Evolutionary conservation across 371 early-diverging fungal species (phyloP).

Genomic region (Syncephalastrum sp.): DNA sequence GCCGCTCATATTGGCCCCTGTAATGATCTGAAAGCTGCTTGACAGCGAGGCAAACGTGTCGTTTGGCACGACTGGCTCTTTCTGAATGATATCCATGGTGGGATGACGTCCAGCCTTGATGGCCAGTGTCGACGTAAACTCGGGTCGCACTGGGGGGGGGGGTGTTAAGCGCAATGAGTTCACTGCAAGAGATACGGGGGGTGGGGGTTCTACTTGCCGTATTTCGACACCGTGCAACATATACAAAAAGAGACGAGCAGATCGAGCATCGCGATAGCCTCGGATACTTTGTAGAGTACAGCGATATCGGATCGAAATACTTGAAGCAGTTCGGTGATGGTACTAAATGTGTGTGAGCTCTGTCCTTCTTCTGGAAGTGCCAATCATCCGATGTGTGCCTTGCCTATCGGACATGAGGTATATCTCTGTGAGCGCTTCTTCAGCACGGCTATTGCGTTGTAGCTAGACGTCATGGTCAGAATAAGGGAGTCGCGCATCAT

Average conservation of each 20-base stretch:
- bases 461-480: slow-evolving; percentile 15
- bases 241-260: slow-evolving; percentile 76
- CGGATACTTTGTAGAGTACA: slow-evolving; percentile 74
- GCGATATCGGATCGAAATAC: slow-evolving; percentile 61
- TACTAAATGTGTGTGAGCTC: slow-evolving; percentile 30
- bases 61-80: slow-evolving; percentile 69
- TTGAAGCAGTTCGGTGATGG: slow-evolving; percentile 59
- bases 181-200: background rate
- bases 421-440: slow-evolving; percentile 86
- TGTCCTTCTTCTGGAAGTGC: background rate
- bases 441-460: slow-evolving; percentile 62
- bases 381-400: background rate
- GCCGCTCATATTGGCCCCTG: slow-evolving; percentile 99
- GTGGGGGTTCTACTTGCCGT: slow-evolving; percentile 32
- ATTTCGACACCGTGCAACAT: slow-evolving; percentile 51
- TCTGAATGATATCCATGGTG: slow-evolving; percentile 60
- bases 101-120: slow-evolving; percentile 85
- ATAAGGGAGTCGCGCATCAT: background rate
- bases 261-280: slow-evolving; percentile 83
- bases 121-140: slow-evolving; percentile 78
- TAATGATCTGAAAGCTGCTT: slow-evolving; percentile 83
- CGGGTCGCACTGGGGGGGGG: slow-evolving; percentile 63
- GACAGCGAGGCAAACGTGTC: slow-evolving; percentile 69
- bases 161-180: background rate
- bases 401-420: slow-evolving; percentile 82